Percentiles rank a stretch among this genome's conserved stretches.
Conservation (phyloP, 192 early-diverging fungal genomes). For the Chytriomyces confervae region DNA sequence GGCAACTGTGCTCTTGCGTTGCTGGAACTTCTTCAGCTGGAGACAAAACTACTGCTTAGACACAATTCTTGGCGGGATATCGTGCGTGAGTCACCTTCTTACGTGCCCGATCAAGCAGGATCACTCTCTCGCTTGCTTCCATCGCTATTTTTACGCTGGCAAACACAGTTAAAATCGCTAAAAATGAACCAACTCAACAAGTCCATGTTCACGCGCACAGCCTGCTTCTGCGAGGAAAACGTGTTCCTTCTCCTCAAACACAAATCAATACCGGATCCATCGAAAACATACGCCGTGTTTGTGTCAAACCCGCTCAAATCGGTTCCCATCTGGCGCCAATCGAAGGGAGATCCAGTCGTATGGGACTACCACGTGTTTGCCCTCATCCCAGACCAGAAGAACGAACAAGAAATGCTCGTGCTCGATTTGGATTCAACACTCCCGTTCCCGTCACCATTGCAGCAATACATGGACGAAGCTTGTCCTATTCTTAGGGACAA, state of each 20-base stretch:
- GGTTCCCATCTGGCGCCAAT: constrained; percentile 17
- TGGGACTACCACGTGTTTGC: constrained; percentile 33
- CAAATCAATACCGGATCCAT: background rate
- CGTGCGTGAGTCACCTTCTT: background rate
- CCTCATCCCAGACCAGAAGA: background rate
- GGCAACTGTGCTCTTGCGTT: background rate
- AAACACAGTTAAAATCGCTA: background rate
- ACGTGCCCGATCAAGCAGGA: background rate
- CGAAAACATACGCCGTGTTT: background rate
- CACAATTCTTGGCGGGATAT: no score
- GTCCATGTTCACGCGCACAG: constrained; percentile 10
- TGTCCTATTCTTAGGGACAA: background rate
- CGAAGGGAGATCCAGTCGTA: constrained; percentile 17
- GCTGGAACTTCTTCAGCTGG: constrained; percentile 6
- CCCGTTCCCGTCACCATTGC: constrained; percentile 5
- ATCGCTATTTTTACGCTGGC: no score
- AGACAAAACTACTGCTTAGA: no score
- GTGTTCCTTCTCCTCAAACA: constrained; percentile 12
- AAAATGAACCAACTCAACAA: background rate
- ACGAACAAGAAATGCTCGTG: background rate
- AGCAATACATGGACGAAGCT: background rate
- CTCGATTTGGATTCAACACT: constrained; percentile 20
- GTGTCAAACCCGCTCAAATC: constrained; percentile 17
- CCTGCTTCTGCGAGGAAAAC: constrained; percentile 29
- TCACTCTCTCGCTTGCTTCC: no score